These are phyloP conservation scores for Adansonia madagascariensis DNA, from an alignment of 441 rosid species.

Conservation along the genomic window DNA sequence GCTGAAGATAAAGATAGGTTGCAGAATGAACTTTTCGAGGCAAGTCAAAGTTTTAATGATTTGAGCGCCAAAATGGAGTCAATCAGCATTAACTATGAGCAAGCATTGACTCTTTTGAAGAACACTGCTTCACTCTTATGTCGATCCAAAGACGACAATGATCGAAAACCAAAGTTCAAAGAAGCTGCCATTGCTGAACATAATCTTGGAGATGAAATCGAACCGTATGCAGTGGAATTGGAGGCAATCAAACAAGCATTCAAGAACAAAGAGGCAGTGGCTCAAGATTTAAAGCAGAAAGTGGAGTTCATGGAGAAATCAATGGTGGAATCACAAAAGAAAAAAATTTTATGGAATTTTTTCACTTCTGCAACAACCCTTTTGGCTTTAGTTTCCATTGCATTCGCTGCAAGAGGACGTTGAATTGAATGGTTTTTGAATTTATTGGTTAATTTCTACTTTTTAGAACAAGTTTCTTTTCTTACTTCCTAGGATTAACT, in stretches of 20 bases:
- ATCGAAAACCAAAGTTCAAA: constrained; percentile 33
- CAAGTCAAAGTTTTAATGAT: constrained; percentile 33
- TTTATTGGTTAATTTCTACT: neutral
- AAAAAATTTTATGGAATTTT: constrained; percentile 60
- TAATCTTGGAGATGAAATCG: constrained; percentile 41
- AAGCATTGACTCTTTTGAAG: constrained; percentile 54
- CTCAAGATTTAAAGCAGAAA: constrained; percentile 61
- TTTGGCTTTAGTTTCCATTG: constrained; percentile 64
- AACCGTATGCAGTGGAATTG: constrained; percentile 41
- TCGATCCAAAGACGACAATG: constrained; percentile 34
- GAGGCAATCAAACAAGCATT: constrained; percentile 60
- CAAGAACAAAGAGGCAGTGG: constrained; percentile 47
- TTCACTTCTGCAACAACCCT: constrained; percentile 66
- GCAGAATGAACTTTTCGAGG: constrained; percentile 45
- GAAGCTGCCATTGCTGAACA: constrained; percentile 32
- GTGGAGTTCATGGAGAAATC: constrained; percentile 51
- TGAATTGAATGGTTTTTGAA: constrained; percentile 29
- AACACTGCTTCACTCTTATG: constrained; percentile 46
- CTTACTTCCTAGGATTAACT: constrained; percentile 25
- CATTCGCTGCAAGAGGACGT: constrained; percentile 55
- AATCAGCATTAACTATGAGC: constrained; percentile 34
- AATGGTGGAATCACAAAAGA: constrained; percentile 53
- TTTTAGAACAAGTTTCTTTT: constrained; percentile 1
- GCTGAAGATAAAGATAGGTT: constrained; percentile 43
- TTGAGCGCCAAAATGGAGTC: constrained; percentile 47